Percentiles rank a stretch among this genome's conserved stretches.
Evolutionary conservation across 148 eudicot species (phyloP).

Genomic region (Silene latifolia): DNA sequence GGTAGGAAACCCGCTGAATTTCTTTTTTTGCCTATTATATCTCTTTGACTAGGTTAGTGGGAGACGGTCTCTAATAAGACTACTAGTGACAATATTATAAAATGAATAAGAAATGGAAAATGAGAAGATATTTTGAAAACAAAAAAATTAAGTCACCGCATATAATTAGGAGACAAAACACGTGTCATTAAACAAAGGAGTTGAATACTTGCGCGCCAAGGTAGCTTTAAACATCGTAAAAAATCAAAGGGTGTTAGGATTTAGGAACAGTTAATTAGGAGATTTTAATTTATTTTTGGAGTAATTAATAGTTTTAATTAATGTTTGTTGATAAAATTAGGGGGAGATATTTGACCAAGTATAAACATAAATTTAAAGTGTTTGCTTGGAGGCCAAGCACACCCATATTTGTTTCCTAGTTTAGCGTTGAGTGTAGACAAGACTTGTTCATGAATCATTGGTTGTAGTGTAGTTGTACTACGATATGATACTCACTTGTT

Average conservation of each 20-base stretch:
- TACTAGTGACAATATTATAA: too few relatives aligned
- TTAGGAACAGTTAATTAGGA: too few relatives aligned
- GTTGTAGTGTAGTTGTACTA: background rate
- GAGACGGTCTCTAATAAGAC: too few relatives aligned
- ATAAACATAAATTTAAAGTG: background rate
- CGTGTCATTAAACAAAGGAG: background rate
- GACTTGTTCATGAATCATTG: background rate
- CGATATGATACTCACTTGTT: background rate
- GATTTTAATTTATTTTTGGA: too few relatives aligned
- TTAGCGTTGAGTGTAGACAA: background rate
- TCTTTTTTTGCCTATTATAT: too few relatives aligned
- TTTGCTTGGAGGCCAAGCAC: slow-evolving; percentile 14
- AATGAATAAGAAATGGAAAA: too few relatives aligned
- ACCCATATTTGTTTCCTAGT: background rate
- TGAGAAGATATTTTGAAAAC: too few relatives aligned
- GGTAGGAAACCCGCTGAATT: too few relatives aligned
- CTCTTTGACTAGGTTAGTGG: too few relatives aligned
- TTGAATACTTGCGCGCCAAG: slow-evolving; percentile 15
- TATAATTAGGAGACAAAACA: slow-evolving; percentile 1
- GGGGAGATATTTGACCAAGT: background rate
- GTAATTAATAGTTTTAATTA: background rate
- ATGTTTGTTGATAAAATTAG: slow-evolving; percentile 4
- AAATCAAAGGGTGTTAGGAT: too few relatives aligned
- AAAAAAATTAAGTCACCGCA: slow-evolving; percentile 12
- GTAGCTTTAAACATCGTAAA: too few relatives aligned